Base-by-base conservation (phyloP, 108 stramenopile species). In the Stephanodiscus triporus region DNA sequence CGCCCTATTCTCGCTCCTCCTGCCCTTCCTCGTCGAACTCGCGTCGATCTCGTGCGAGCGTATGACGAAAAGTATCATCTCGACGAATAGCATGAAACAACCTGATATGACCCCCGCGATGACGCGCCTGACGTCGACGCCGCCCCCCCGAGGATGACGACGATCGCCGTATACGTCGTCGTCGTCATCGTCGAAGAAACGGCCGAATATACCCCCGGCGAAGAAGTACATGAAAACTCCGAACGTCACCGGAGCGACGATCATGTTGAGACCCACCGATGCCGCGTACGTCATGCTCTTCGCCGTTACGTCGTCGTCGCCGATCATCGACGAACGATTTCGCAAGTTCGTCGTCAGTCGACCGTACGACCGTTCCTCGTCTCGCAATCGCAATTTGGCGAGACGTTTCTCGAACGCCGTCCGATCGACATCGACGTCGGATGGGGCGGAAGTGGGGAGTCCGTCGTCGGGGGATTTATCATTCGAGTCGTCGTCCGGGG, bases 51-150 rank as follows among this genome's bases (percentile, higher is more conserved):
- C 91, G 76, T 95, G 88, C 2, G 86, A 88, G 26, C 94, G 87
- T 72, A 95, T 92, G 17, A 95, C 94, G 79, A 91, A 95, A 9
- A 95, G 69, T 27, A 89, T 82, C 94, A 95, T 95, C 79, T 95
- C 94, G 29, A 95, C 84, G 75, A 95, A 91, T 22, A 95, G 66
- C 88, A 95, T 91, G 50, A 81, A 50, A 9, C 91, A 90, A 27
- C 94, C 94, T 14, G 77, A 75, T 1, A 95, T 51, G 0, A 95
- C 91, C 29, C 87, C 89, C 11, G 88, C 77, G 81, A 94, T 91
- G 26, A 94, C 88, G 1, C 82, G 72, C 54, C 84, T 82, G 42
- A 87, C 86, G 59, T 94, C 90, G 0, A 84, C 74, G 40, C 66
- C 34, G n/a, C 42, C 30, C 2, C 43, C 53, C 34, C 20, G 14